Conservation (phyloP, 2,329 filamentous ascomycete species). For the Pseudocercospora pini-densiflorae region DNA sequence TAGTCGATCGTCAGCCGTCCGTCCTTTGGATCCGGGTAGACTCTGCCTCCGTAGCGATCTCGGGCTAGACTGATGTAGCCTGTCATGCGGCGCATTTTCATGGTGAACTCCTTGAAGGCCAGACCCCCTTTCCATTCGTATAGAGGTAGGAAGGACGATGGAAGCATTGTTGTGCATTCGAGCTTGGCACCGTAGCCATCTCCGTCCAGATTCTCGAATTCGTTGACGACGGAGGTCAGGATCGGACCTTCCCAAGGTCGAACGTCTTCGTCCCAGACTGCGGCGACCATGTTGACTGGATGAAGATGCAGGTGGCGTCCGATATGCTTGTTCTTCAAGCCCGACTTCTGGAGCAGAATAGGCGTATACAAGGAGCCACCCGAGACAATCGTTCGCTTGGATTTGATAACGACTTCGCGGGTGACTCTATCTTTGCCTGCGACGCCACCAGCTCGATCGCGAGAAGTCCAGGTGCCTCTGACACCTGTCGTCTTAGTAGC, state of each 20-base stretch:
- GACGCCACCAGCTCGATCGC: constrained; percentile 66
- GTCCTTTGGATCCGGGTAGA: constrained; percentile 70
- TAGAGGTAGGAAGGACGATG: constrained; percentile 65
- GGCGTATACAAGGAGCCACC: constrained; percentile 78
- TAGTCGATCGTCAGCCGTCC: constrained; percentile 72
- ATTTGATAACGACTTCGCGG: constrained; percentile 71
- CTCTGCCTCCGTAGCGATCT: constrained; percentile 75
- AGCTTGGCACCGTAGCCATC: constrained; percentile 82
- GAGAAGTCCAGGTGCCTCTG: constrained; percentile 73
- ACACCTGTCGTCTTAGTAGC: constrained; percentile 69
- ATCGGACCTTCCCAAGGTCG: constrained; percentile 71
- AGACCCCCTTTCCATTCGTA: constrained; percentile 71
- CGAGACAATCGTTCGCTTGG: constrained; percentile 80
- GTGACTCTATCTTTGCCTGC: constrained; percentile 56
- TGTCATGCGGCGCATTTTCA: constrained; percentile 70
- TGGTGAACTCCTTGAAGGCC: constrained; percentile 72
- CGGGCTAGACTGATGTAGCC: constrained; percentile 75
- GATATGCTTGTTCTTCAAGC: constrained; percentile 79
- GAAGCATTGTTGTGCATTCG: constrained; percentile 76
- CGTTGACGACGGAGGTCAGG: constrained; percentile 75
- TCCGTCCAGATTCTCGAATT: constrained; percentile 80
- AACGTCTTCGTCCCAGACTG: constrained; percentile 71
- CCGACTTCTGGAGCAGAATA: constrained; percentile 75
- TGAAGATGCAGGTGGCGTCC: constrained; percentile 83
- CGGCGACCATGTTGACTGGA: constrained; percentile 63